Percentiles rank a stretch among this genome's conserved stretches.
phyloP scores from a whole-genome alignment of 805 yeast species.

The Monosporozyma solicola region DNA sequence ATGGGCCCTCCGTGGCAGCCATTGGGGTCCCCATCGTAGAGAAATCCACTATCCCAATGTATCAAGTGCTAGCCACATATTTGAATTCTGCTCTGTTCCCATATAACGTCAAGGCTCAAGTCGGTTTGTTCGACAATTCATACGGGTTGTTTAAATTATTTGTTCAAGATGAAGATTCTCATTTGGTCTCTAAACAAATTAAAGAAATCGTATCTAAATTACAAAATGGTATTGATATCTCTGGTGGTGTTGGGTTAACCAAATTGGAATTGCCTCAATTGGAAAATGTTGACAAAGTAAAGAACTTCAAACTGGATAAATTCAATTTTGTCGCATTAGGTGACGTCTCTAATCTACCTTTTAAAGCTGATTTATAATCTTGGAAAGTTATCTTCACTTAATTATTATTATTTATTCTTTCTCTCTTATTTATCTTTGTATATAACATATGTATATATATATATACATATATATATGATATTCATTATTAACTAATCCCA shows the following conservation, averaged over 20 bases:
- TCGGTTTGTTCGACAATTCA: constrained; percentile 65
- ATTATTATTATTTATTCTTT: background rate
- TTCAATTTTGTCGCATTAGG: constrained; percentile 88
- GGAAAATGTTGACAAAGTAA: constrained; percentile 31
- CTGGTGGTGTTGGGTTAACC: constrained; percentile 51
- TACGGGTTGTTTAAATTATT: constrained; percentile 72
- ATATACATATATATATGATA: background rate
- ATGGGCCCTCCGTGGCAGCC: constrained; percentile 62
- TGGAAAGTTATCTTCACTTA: background rate
- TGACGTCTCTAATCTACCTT: constrained; percentile 77
- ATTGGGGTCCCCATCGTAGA: constrained; percentile 72
- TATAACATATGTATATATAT: background rate
- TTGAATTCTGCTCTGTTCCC: constrained; percentile 50
- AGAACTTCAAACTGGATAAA: constrained; percentile 43
- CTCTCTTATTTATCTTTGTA: background rate
- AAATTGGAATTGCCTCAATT: constrained; percentile 34
- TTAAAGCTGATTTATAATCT: constrained; percentile 61
- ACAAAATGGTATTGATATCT: constrained; percentile 45
- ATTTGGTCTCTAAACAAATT: constrained; percentile 51
- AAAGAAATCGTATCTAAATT: constrained; percentile 46
- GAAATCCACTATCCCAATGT: constrained; percentile 52
- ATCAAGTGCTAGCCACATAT: constrained; percentile 62
- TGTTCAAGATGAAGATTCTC: constrained; percentile 51
- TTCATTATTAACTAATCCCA: no score
- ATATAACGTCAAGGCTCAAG: constrained; percentile 39